Evolutionary conservation across 1,284 basidiomycete genomes (phyloP).

Genomic region (Pyrrhoderma noxium): DNA sequence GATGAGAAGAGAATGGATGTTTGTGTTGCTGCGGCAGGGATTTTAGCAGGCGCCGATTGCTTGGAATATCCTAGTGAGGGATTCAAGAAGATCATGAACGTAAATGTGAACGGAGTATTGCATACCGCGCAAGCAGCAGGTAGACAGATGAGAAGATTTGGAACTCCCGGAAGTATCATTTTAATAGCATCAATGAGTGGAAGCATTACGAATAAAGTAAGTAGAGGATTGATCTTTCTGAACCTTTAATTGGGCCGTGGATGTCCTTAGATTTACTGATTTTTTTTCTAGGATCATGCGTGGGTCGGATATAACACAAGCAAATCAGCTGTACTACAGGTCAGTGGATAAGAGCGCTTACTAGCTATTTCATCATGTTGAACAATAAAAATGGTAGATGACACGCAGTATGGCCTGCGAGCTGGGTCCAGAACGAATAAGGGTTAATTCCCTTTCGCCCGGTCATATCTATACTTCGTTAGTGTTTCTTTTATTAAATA

Average conservation of each 20-base stretch:
- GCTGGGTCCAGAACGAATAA: conserved; percentile 61
- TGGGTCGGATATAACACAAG: conserved; percentile 79
- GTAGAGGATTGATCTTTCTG: conserved; percentile 17
- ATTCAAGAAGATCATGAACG: conserved; percentile 66
- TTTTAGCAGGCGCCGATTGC: conserved; percentile 58
- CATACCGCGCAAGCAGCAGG: conserved; percentile 77
- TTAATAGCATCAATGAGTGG: conserved; percentile 85
- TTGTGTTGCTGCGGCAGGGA: conserved; percentile 73
- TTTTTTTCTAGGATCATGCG: conserved; percentile 65
- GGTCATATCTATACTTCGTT: conserved; percentile 72
- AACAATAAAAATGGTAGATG: conserved; percentile 52
- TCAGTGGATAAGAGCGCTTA: conserved; percentile 26
- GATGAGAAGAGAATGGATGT: conserved; percentile 62
- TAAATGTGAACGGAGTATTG: conserved; percentile 74
- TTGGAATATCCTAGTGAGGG: conserved; percentile 64
- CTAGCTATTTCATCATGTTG: not conserved
- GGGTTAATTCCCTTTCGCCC: conserved; percentile 71
- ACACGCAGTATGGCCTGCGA: conserved; percentile 80
- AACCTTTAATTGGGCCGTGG: no score
- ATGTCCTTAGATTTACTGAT: no score
- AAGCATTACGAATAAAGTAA: conserved; percentile 72
- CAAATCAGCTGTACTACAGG: conserved; percentile 78
- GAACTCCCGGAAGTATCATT: conserved; percentile 72
- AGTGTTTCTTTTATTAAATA: conserved; percentile 23
- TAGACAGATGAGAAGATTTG: conserved; percentile 64